Percentiles rank a stretch among this genome's conserved stretches.
phyloP scores from a whole-genome alignment of 2,329 filamentous ascomycete genomes.

The Neoascochyta sp. region DNA sequence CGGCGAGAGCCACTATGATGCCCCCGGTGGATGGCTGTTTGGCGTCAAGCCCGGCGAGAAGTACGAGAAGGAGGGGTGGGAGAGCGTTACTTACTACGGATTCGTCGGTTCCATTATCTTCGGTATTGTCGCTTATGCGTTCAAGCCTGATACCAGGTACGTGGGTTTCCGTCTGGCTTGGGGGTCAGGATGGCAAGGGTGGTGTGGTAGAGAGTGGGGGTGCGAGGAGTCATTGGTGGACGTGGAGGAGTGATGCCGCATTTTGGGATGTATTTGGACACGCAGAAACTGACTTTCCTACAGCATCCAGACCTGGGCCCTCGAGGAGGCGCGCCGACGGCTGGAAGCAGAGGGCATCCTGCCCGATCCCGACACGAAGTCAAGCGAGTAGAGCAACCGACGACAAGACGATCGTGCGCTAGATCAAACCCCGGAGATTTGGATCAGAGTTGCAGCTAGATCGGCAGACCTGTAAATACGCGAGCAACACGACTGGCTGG shows the following conservation, averaged over 20 bases:
- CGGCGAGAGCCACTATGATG: slow-evolving; percentile 79
- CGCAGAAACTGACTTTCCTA: too few relatives aligned
- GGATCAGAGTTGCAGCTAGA: too few relatives aligned
- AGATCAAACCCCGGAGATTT: too few relatives aligned
- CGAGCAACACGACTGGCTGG: too few relatives aligned
- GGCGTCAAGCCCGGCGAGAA: slow-evolving; percentile 94
- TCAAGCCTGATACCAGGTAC: slow-evolving; percentile 98
- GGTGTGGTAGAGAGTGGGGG: not conserved
- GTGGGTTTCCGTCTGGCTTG: slow-evolving; percentile 43
- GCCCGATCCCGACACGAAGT: slow-evolving; percentile 67
- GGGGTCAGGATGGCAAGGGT: not conserved
- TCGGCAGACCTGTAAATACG: too few relatives aligned
- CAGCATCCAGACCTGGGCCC: slow-evolving; percentile 98
- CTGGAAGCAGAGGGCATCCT: slow-evolving; percentile 95
- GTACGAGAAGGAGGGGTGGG: slow-evolving; percentile 94
- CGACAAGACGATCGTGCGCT: too few relatives aligned
- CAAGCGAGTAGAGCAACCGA: too few relatives aligned
- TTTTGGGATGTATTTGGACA: too few relatives aligned
- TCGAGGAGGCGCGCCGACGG: slow-evolving; percentile 91
- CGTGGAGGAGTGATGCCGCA: too few relatives aligned
- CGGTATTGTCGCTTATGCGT: slow-evolving; percentile 59
- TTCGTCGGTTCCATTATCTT: slow-evolving; percentile 59
- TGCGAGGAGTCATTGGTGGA: not conserved
- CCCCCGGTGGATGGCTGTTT: slow-evolving; percentile 87
- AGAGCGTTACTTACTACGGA: slow-evolving; percentile 78